Base-by-base conservation (phyloP, 2,329 filamentous ascomycete genomes). In the Calonectria pseudoturangicola region DNA sequence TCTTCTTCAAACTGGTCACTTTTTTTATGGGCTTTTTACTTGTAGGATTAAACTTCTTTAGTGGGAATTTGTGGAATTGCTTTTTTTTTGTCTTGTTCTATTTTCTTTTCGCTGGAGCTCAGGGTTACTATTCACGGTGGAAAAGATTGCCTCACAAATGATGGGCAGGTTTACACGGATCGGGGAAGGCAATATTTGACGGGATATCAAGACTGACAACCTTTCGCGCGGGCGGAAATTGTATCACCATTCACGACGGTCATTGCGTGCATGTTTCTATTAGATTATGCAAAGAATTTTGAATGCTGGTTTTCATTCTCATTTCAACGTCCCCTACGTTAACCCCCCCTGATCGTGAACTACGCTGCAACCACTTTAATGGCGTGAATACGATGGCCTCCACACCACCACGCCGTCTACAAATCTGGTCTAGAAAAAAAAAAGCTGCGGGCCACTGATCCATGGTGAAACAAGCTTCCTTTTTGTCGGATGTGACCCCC, bases 11-110 rank as follows among this genome's bases (percentile, higher is more conserved):
- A 48, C 62, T 71, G 48, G 12, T 30, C 68, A 67, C 63, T 62
- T 66, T 41, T 71, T 33, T 70, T 54, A n/a, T 43, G 50, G 28
- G 63, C 63, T 70, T 70, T 68, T 79, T 70, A 74, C 78, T 66
- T 85, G 84, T 85, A 84, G 76, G 77, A 84, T 70, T 84, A 84
- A 73, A 75, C 70, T 80, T 81, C 78, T 79, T 79, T 43, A 68
- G 66, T 50, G 41, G 69, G 54, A 56, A 51, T 58, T 70, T 43
- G 70, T 68, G 69, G 39, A 50, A 10, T 51, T 45, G 36, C 21
- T 48, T 54, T 47, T 54, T 67, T 64, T 9, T 64, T 10, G 25
- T 41, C 60, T 69, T 68, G 64, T 69, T 64, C 47, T 25, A 62
- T 65, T 68, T 66, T 50, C 25, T 63, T 71, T 73, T 70, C 66